Evolutionary conservation across 78 protist genomes (phyloP).

Genomic region (Dictyostelium citrinum): DNA sequence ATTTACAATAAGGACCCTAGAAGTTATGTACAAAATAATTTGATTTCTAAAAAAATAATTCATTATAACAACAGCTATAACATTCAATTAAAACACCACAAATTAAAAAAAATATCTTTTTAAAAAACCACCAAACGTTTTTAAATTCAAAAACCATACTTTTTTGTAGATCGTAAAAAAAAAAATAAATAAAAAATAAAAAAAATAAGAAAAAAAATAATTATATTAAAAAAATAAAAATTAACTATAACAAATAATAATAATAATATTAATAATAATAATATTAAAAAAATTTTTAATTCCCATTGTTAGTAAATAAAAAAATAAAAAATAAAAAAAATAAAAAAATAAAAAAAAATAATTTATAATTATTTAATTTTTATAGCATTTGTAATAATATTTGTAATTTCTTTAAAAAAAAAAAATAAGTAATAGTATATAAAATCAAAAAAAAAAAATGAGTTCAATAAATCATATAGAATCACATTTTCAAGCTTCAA

Average conservation of each 20-base stretch:
- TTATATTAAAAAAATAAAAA: no score
- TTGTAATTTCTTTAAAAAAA: no score
- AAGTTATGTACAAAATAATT: not conserved
- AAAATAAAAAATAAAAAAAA: not conserved
- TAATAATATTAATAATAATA: not conserved
- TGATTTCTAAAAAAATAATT: not conserved
- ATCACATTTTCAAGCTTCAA: not conserved
- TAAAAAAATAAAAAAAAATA: no score
- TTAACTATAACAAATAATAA: not conserved
- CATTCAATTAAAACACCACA: not conserved
- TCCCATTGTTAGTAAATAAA: no score
- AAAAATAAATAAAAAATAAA: no score
- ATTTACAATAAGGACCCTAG: no score
- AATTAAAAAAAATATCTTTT: not conserved
- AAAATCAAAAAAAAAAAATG: not conserved
- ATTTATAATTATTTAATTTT: not conserved
- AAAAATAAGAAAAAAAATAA: not conserved
- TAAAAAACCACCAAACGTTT: not conserved
- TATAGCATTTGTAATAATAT: not conserved
- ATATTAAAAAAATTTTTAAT: no score
- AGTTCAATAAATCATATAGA: slow-evolving; percentile 37
- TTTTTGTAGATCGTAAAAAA: not conserved
- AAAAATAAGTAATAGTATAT: not conserved
- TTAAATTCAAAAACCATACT: not conserved
- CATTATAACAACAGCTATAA: not conserved